Conservation (phyloP, 2,329 filamentous ascomycete genomes). For the Botrytis squamosa region DNA sequence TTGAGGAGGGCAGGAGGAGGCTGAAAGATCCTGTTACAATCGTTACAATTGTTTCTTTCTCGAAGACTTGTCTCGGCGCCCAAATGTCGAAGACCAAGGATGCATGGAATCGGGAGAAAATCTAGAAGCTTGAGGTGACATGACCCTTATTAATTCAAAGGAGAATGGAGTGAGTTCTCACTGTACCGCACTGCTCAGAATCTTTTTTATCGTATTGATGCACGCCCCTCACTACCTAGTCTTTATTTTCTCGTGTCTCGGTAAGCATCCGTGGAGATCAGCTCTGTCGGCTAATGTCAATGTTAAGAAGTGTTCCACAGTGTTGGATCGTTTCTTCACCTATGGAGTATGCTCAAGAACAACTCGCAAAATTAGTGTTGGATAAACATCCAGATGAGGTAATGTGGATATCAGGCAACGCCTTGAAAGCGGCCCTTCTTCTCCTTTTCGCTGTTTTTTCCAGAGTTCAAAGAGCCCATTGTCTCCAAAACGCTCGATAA, state of each 20-base stretch:
- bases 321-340: background rate
- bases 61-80: conserved; percentile 1
- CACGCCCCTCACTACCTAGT: background rate
- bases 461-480: background rate
- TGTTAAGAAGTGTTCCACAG: background rate
- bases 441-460: background rate
- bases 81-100: background rate
- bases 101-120: background rate
- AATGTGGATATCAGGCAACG: background rate
- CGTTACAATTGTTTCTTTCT: background rate
- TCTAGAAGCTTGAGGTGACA: background rate
- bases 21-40: background rate
- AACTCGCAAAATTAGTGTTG: background rate
- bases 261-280: background rate
- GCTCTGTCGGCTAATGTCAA: background rate
- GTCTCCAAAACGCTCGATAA: background rate
- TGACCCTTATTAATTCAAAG: background rate
- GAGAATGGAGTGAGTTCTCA: background rate
- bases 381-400: background rate
- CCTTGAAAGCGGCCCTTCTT: background rate
- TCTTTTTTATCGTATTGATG: background rate
- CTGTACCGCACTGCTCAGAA: background rate
- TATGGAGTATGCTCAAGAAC: background rate
- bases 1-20: background rate
- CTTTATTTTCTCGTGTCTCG: conserved; percentile 1